Percentiles rank a stretch among this genome's conserved stretches.
Conservation (phyloP, 2,329 filamentous ascomycete genomes). For the Neoscytalidium dimidiatum region DNA sequence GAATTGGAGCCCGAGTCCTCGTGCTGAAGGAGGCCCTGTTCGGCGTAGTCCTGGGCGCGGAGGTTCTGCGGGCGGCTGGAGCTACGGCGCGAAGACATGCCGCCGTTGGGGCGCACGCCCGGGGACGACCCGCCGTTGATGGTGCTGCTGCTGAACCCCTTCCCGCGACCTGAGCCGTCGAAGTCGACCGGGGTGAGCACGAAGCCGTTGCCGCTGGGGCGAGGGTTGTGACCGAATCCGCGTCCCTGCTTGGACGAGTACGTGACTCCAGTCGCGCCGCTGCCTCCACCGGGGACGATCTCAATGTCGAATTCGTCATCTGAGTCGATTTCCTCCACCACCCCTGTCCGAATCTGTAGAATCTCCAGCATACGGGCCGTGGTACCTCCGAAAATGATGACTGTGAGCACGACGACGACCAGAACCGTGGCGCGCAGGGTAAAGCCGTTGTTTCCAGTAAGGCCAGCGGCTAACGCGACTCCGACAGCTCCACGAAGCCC, state of each 20-base stretch:
- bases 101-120: constrained; percentile 37
- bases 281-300: constrained; percentile 61
- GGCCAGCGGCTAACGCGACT: constrained; percentile 86
- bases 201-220: constrained; percentile 55
- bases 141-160: constrained; percentile 62
- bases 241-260: constrained; percentile 80
- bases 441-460: constrained; percentile 78
- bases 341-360: constrained; percentile 90
- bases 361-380: constrained; percentile 98
- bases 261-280: constrained; percentile 45
- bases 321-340: constrained; percentile 94
- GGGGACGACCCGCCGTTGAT: constrained; percentile 43
- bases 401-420: constrained; percentile 93
- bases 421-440: constrained; percentile 92
- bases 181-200: constrained; percentile 53
- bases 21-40: constrained; percentile 57
- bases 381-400: constrained; percentile 98
- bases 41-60: constrained; percentile 48
- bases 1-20: constrained; percentile 49
- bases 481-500: constrained; percentile 93
- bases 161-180: constrained; percentile 36
- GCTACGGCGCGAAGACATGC: constrained; percentile 53
- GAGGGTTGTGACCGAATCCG: constrained; percentile 76
- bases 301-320: constrained; percentile 99
- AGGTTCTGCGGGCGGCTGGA: constrained; percentile 47